Evolutionary conservation across 306 rosid genomes (phyloP), one percentile per base, ranked within the genome.

Genomic region (Astragalus glycyphyllos): DNA sequence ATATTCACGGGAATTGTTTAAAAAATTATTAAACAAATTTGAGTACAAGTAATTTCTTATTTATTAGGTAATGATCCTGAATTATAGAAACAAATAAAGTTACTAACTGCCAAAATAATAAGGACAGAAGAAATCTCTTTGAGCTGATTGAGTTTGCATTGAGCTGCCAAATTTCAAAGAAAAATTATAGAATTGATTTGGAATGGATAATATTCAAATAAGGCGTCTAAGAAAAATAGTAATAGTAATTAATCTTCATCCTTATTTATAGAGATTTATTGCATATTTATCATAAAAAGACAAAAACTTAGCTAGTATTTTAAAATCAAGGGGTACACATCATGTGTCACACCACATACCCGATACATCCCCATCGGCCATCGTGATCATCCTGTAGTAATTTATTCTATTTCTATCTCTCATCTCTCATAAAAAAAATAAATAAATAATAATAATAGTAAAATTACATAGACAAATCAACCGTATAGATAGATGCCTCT

Each of bases 271-370:
- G n/a, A n/a, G n/a, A n/a, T n/a, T n/a, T n/a, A n/a, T n/a, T n/a
- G n/a, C n/a, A n/a, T n/a, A n/a, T n/a, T n/a, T 23, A 13, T 11
- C 5, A 57, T 34, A 74, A 64, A 67, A 78, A 20, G 83, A 82
- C 79, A 74, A 74, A 74, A 51, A 12, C 44, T 6, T 34, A 13
- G 67, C 12, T 42, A 42, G 35, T 10, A 41, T 35, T 74, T 44
- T 13, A 74, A 55, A 74, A 74, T 56, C 10, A 9, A 11, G 29
- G 38, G 76, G 54, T 50, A 58, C 75, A 58, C n/a, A 34, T 3
- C 54, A 41, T 42, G 72, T 47, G 48, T 63, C 61, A 32, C 23
- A 32, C 23, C 53, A 23, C 68, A 32, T 61, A 31, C 48, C 69
- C 13, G 60, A 58, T 73, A 55, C 64, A 38, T 15, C 68, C 42